A percentile compares a stretch with the other conserved stretches of the same genome.
Evolutionary conservation across 306 rosid species (phyloP).

Genomic region (Pueraria montana): DNA sequence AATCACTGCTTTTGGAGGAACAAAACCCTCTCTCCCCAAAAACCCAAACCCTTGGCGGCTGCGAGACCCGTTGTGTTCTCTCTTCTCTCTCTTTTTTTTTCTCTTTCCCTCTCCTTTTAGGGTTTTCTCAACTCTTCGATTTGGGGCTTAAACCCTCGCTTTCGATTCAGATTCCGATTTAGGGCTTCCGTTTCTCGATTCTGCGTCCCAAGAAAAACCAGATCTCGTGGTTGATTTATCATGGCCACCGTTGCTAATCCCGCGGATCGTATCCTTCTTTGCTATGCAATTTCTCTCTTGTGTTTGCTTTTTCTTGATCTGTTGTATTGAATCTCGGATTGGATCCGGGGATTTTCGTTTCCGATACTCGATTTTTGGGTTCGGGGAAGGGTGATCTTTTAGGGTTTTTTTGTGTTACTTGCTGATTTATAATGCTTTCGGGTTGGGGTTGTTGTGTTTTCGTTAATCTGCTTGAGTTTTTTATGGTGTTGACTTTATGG

Average conservation of each 20-base stretch:
- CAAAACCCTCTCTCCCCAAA: constrained; percentile 88
- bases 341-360: constrained; percentile 38
- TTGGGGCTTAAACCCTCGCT: constrained; percentile 54
- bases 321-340: constrained; percentile 16
- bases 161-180: constrained; percentile 49
- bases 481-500: constrained; percentile 22
- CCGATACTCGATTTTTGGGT: background rate
- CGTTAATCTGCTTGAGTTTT: constrained; percentile 14
- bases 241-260: constrained; percentile 93
- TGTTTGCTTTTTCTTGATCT: constrained; percentile 44
- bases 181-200: constrained; percentile 24
- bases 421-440: background rate
- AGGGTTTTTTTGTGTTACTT: background rate
- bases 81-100: constrained; percentile 1
- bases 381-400: background rate
- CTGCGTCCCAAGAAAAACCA: constrained; percentile 29
- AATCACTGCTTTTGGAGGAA: constrained; percentile 86
- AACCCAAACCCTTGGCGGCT: constrained; percentile 99
- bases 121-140: constrained; percentile 59
- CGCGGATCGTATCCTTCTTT: constrained; percentile 90
- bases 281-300: background rate
- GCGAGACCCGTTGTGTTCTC: constrained; percentile 68
- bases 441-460: background rate
- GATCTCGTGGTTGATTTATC: constrained; percentile 60
- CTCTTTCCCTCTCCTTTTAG: constrained; percentile 34